Evolutionary conservation across 805 yeast species (phyloP), one percentile per base, ranked within the genome.

Genomic region (Pichia pseudocactophila): DNA sequence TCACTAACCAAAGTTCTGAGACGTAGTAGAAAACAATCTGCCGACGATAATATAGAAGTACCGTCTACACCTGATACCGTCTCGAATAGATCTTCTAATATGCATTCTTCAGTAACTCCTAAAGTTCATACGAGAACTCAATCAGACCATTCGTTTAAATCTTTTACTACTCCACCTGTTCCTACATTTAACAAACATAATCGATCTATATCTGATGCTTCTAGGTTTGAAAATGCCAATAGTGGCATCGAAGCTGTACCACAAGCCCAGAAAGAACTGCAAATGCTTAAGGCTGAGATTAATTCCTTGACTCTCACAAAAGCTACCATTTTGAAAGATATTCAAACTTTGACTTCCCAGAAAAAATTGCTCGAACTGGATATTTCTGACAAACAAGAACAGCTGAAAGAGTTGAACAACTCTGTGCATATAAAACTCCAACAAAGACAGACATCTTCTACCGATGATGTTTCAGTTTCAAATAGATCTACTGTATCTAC

Each of bases 301-400:
- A 53, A 59, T 25, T 61, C 65, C 22, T 55, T 74, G 42, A 54
- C 58, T 2, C 40, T 66, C 2, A 61, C 66, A 1, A 76, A 72
- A 48, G 66, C 70, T 2, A 57, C 58, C 6, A 49, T 80, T 30
- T 44, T 64, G 17, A 65, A 62, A 34, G 87, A 82, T 32, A 67
- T 82, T 12, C 71, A 67, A 37, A 70, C 63, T 16, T 62, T 87
- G 47, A 68, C 62, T 26, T 46, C 51, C 0, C 70, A 71, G 37
- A 80, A 73, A 59, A 65, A 63, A 28, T 58, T 62, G 15, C 59
- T 86, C 40, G 62, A 60, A 37, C 47, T 51, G 15, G 85, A 79
- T 41, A 61, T 80, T 11, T 7, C 16, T 2, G 61, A 53, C 5
- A 50, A 47, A 39, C 47, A 49, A 13, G 36, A 41, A n/a, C 32